Conservation (phyloP, 2,329 filamentous ascomycete genomes). For the Penicillium sp. region DNA sequence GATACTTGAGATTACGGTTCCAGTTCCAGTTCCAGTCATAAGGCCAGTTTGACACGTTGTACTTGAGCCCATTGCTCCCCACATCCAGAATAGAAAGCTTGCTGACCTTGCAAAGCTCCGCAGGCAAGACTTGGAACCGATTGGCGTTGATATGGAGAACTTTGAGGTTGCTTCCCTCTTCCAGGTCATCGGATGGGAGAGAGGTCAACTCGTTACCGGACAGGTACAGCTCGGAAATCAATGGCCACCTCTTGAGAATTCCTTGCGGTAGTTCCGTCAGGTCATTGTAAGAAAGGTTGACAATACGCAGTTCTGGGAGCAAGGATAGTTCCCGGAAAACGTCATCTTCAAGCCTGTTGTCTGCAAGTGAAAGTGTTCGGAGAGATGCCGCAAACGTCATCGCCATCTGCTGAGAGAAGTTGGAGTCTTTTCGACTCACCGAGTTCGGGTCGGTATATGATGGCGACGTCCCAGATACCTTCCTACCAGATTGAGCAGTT, state of each 20-base stretch:
- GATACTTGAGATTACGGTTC: conserved; percentile 86
- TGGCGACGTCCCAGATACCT: conserved; percentile 73
- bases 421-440: conserved; percentile 73
- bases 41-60: conserved; percentile 97
- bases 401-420: conserved; percentile 65
- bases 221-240: conserved; percentile 82
- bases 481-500: conserved; percentile 72
- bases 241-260: conserved; percentile 79
- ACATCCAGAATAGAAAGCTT: conserved; percentile 88
- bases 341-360: conserved; percentile 89
- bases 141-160: conserved; percentile 94
- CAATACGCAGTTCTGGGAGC: conserved; percentile 70
- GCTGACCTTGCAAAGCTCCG: conserved; percentile 87
- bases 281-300: conserved; percentile 92
- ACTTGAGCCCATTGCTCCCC: conserved; percentile 89
- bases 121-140: conserved; percentile 91
- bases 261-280: conserved; percentile 84
- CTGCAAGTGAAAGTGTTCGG: conserved; percentile 75
- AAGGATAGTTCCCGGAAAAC: conserved; percentile 85
- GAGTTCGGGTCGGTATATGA: conserved; percentile 50
- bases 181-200: conserved; percentile 83
- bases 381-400: conserved; percentile 84
- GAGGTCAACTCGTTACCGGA: conserved; percentile 91
- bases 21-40: conserved; percentile 99
- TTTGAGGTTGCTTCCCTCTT: conserved; percentile 77